Conservation (phyloP, 2,329 filamentous ascomycete species). For the Pseudogymnoascus sp. region DNA sequence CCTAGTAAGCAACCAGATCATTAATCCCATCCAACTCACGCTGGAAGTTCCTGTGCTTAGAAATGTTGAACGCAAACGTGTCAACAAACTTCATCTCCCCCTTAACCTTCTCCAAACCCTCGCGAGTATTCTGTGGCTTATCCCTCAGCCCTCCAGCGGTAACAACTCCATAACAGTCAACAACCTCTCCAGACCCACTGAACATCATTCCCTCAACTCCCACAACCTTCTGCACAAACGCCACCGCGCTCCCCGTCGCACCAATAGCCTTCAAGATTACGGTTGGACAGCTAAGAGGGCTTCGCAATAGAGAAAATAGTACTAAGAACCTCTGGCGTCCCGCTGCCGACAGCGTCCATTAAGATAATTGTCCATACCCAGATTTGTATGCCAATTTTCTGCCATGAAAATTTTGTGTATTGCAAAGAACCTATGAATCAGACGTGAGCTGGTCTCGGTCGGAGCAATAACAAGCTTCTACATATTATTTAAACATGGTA, state of each 20-base stretch:
- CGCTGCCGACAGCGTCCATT: conserved; percentile 28
- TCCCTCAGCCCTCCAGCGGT: conserved; percentile 44
- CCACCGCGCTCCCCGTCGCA: conserved; percentile 63
- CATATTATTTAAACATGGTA: too few species aligned
- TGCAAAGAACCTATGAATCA: too few species aligned
- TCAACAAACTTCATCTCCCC: conserved; percentile 61
- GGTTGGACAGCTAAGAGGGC: too few species aligned
- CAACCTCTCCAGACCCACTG: conserved; percentile 33
- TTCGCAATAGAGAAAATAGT: conserved; percentile 31
- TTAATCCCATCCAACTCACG: conserved; percentile 65
- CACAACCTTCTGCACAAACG: conserved; percentile 46
- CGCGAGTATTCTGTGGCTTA: conserved; percentile 49
- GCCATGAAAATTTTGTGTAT: too few species aligned
- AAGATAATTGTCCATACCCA: conserved; percentile 42
- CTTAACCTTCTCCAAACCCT: conserved; percentile 43
- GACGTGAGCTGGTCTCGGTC: too few species aligned
- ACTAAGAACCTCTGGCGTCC: conserved; percentile 76
- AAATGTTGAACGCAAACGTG: conserved; percentile 61
- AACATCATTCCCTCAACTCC: conserved; percentile 41
- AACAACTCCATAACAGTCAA: conserved; percentile 70
- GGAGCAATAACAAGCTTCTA: too few species aligned
- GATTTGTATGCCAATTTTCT: conserved; percentile 29
- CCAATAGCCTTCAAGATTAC: conserved; percentile 65
- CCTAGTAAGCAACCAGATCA: conserved; percentile 59
- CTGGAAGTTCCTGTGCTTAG: conserved; percentile 64